Conservation (phyloP, 805 yeast species). For the Zygosaccharomyces bisporus region DNA sequence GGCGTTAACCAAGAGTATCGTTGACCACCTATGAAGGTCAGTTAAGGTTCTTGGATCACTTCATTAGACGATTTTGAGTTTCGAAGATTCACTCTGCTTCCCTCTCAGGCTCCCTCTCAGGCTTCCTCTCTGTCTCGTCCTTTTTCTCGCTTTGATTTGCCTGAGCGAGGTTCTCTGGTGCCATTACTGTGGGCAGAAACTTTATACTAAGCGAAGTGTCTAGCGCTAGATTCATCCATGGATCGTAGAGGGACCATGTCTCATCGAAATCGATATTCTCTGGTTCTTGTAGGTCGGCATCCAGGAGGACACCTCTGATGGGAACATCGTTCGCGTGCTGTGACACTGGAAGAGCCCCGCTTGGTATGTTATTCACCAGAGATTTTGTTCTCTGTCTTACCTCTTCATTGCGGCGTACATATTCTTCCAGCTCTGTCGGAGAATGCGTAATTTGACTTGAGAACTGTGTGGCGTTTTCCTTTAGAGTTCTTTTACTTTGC, state of each 20-base stretch:
- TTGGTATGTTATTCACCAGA: conserved; percentile 17
- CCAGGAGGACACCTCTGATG: conserved; percentile 23
- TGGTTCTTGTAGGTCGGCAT: conserved; percentile 16
- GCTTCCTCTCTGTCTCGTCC: conserved; percentile 10
- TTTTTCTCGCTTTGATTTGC: conserved; percentile 5
- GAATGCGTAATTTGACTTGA: conserved; percentile 19
- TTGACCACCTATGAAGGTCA: conserved; percentile 1
- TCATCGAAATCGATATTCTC: conserved; percentile 30
- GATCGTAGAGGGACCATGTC: conserved; percentile 34
- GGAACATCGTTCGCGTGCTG: conserved; percentile 11
- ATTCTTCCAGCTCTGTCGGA: conserved; percentile 15
- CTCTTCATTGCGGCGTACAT: conserved; percentile 19
- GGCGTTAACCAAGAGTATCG: neutral
- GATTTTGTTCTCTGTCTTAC: conserved; percentile 17
- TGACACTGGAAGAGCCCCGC: conserved; percentile 14
- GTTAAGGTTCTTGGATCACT: neutral
- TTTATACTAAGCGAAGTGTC: conserved; percentile 37
- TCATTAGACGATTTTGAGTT: neutral
- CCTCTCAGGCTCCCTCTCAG: conserved; percentile 6
- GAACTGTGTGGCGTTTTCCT: conserved; percentile 18
- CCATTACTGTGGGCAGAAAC: conserved; percentile 33
- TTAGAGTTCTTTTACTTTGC: conserved; percentile 19
- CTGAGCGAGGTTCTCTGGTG: conserved; percentile 8
- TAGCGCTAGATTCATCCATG: conserved; percentile 36
- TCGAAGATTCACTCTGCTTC: conserved; percentile 4